Evolutionary conservation across 805 yeast genomes (phyloP), one percentile per base, ranked within the genome.

Genomic region (Nematodospora valgi): DNA sequence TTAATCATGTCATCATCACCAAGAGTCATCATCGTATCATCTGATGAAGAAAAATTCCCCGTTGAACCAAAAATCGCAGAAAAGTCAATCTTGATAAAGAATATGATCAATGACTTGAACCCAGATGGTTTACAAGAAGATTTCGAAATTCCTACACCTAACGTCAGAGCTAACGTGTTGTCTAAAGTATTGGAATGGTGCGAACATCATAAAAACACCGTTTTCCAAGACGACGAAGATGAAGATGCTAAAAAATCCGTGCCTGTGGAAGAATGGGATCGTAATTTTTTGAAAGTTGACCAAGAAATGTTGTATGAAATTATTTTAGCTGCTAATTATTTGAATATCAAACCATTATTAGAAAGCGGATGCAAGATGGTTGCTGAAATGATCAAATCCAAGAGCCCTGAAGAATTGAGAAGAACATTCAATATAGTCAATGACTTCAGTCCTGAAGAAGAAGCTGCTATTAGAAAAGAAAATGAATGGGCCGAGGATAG

Each of bases 181-280:
- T 78, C 83, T 58, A 87, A 88, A 56, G 91, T 91, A n/a, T 70
- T 91, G 35, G 96, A 91, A 56, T 91, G 96, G 94, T 88, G 96
- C 51, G 94, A 86, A 53, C 93, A 91, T 58, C 96, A 91, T 68
- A 84, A 82, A 58, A 88, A 86, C 55, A 75, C 84, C 7, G 70
- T 69, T 13, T 81, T 81, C 60, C 85, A 86, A 13, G 87, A 80
- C 43, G 79, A 74, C 32, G 89, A 82, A 35, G 96, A 86, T 44
- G 89, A 83, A 35, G 95, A 86, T 47, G 76, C 86, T 16, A 79
- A 84, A 57, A 86, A 85, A 55, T 74, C 91, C n/a, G 87, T 88
- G 2, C 96, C 95, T 3, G 87, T 91, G 34, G 91, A 84, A 43
- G 88, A 88, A 30, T 91, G 98, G 98, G 98, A 91, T 63, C 85